Percentiles rank a stretch among this genome's conserved stretches.
These are phyloP conservation scores for Butyriboletus appendiculatus DNA, from an alignment of 1,284 basidiomycete genomes.

Conservation along the genomic window DNA sequence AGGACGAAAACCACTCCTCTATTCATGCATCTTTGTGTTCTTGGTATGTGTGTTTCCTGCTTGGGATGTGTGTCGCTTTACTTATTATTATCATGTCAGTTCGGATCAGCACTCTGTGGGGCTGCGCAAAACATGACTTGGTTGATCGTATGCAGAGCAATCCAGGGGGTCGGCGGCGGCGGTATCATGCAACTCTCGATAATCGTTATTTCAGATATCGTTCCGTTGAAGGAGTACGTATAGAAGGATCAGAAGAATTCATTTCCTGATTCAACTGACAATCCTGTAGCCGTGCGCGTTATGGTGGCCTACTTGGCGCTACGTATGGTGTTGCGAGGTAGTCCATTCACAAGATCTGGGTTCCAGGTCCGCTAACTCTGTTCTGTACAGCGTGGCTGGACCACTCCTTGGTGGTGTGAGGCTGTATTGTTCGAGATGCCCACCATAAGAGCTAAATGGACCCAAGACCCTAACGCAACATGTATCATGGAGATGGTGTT, in stretches of 20 bases:
- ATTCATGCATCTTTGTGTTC: conserved; percentile 67
- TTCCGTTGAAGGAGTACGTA: conserved; percentile 71
- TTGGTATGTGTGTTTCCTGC: conserved; percentile 46
- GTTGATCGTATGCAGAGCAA: conserved; percentile 73
- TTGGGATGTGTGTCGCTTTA: background rate
- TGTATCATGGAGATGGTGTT: conserved; percentile 78
- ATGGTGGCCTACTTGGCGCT: conserved; percentile 70
- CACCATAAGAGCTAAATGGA: background rate
- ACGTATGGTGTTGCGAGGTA: conserved; percentile 67
- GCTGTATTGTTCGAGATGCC: background rate
- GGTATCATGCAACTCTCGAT: conserved; percentile 67
- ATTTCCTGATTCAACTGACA: background rate
- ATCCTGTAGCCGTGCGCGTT: conserved; percentile 66
- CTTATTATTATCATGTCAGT: conserved; percentile 32
- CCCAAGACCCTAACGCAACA: conserved; percentile 64
- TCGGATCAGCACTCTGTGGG: conserved; percentile 82
- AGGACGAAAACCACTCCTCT: conserved; percentile 78
- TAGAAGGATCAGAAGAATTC: background rate
- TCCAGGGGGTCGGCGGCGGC: conserved; percentile 85
- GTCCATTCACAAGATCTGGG: conserved; percentile 36
- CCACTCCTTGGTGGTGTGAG: conserved; percentile 74
- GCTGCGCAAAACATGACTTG: conserved; percentile 77
- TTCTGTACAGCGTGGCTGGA: conserved; percentile 58
- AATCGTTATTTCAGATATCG: conserved; percentile 82
- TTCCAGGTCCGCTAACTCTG: conserved; percentile 1